Evolutionary conservation across 805 yeast genomes (phyloP), one percentile per base, ranked within the genome.

Genomic region (Candida pseudofarinosa): DNA sequence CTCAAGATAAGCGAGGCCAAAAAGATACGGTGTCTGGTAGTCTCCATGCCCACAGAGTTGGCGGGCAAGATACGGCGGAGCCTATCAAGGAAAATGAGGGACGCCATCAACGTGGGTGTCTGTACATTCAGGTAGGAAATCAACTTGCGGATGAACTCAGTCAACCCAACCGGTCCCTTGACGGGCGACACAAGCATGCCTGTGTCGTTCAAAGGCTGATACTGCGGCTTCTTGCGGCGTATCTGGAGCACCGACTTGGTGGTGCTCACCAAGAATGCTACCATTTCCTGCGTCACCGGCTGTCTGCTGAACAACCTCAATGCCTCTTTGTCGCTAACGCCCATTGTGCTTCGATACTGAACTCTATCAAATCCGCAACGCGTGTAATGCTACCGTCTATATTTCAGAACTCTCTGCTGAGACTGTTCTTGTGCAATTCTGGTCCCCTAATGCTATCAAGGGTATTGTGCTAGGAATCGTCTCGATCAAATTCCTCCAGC

Each of bases 41-140:
- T 85, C 46, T 80, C 88, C 76, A 90, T 88, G 14, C 98, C 98
- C 45, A 84, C 79, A 10, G 96, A 93, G 60, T 86, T 85, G 20
- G 87, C 79, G 2, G 98, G 98, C 41, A 91, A 75, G 5, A 84
- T 74, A 41, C 79, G 76, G 52, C 91, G 79, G 53, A 93, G 73
- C 51, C 88, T 83, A 42, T 83, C 81, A 47, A 91, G 71, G 61
- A 88, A 91, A 13, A 89, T 90, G 42, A 90, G 73, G 4, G 96
- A 77, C 16, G 97, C 83, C 98, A 93, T 91, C 49, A 91, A 74
- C 0, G 98, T 91, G 30, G 97, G 88, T 3, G 96, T 86, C 65
- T 89, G 96, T 34, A 91, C 98, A 60, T 90, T 89, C 4, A 97
- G 88, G 55, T 85, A 81, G 42, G 72, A 73, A 53, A 91, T 82